These are phyloP conservation scores for Boletus semigastroideus DNA, from an alignment of 1,284 basidiomycete genomes.

Conservation along the genomic window DNA sequence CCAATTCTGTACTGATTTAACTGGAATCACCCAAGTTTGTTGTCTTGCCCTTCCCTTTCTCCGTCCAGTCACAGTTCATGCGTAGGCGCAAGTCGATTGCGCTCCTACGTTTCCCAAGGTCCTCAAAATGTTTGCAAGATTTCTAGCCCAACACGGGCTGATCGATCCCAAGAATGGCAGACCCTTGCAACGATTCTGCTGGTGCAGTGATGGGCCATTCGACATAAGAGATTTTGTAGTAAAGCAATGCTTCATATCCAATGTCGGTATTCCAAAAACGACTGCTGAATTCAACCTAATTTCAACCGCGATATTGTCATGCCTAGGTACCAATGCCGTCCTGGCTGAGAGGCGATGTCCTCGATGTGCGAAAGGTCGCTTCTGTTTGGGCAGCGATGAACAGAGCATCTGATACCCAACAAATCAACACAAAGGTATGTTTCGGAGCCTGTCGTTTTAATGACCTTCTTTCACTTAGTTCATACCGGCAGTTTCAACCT, in stretches of 20 bases:
- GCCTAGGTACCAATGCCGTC: constrained; percentile 61
- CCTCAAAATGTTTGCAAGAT: constrained; percentile 61
- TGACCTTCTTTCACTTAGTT: constrained; percentile 16
- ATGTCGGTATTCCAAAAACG: constrained; percentile 45
- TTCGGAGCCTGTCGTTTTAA: constrained; percentile 3
- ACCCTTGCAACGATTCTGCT: constrained; percentile 62
- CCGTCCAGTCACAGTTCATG: constrained; percentile 4
- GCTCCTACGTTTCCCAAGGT: constrained; percentile 79
- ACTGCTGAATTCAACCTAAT: constrained; percentile 35
- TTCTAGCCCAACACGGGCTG: constrained; percentile 66
- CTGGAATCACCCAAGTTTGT: constrained; percentile 88
- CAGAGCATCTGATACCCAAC: constrained; percentile 23
- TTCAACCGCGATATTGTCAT: constrained; percentile 16
- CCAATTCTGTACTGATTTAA: constrained; percentile 83
- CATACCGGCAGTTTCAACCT: constrained; percentile 13
- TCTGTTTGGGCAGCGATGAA: constrained; percentile 39
- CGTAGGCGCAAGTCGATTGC: constrained; percentile 74
- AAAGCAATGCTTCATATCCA: constrained; percentile 85
- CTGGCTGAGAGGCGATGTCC: constrained; percentile 68
- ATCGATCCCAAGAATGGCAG: constrained; percentile 58
- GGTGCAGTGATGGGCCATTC: constrained; percentile 80
- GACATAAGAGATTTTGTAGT: constrained; percentile 85
- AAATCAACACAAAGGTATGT: constrained; percentile 27
- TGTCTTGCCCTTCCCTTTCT: constrained; percentile 3
- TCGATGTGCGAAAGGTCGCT: constrained; percentile 68